Evolutionary conservation across 2,329 filamentous ascomycete genomes (phyloP), one percentile per base, ranked within the genome.

Genomic region (Calonectria hawksworthii): DNA sequence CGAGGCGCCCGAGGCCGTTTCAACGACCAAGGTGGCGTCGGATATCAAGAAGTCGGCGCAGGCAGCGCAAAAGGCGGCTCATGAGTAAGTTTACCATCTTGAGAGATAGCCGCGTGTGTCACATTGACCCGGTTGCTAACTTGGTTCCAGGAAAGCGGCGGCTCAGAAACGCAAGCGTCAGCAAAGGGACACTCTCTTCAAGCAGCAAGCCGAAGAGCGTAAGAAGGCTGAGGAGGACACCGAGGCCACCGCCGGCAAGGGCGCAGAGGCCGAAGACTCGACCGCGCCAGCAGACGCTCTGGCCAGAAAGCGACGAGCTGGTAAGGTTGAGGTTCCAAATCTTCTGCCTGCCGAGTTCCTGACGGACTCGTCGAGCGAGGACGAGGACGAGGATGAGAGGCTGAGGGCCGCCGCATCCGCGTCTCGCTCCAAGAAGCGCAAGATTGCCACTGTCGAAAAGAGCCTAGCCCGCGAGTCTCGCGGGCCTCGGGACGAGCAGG

Each of bases 1-100:
- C 68, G 90, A 89, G 63, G 90, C 90, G 0, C 90, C 90, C 11
- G 91, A 92, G 82, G 90, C 89, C 4, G 87, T 92, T n/a, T 92
- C 90, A 0, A 90, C 89, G 1, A 82, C 84, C 16, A 86, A 86
- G 63, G 89, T 87, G 4, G 89, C 89, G 1, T 86, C 84, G 18
- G 84, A 88, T 73, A 84, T 86, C 28, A 86, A 87, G 74, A 86
- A 88, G 77, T 86, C 87, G 4, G 85, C 86, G 1, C 86, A 89
- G 74, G 87, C 85, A 18, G 87, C 87, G 47, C 86, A 87, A 73
- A 88, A 89, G 73, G 89, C 88, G 28, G 88, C 87, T 9, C 87
- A 89, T 78, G 85, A 89, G 90, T 92, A 83, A 76, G 89, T n/a
- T 9, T 47, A 2, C 6, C 34, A 30, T 7, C 30, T 54, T 38